Evolutionary conservation across 176 grass and related monocot genomes (phyloP), one percentile per base, ranked within the genome.

Genomic region (Bromus sterilis): DNA sequence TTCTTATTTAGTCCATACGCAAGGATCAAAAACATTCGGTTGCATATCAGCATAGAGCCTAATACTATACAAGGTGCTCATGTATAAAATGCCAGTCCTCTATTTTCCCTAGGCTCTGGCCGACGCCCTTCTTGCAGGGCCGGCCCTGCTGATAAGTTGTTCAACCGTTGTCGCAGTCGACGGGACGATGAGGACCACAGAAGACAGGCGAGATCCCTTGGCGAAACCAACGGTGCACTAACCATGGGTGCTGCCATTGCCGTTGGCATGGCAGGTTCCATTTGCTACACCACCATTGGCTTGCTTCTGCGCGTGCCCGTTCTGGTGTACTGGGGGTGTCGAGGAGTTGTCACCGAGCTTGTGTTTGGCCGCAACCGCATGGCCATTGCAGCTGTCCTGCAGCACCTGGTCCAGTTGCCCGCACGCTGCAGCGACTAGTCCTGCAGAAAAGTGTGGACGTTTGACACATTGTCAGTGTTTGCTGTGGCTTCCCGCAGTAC

Each of bases 391-490:
- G 40, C 72, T 28, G 39, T 83, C 81, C 26, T 76, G 76, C 58
- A 92, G 80, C 42, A 81, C 43, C 25, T 68, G 68, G 63, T 93
- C 88, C 72, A 98, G 76, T 49, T 90, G 96, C 62, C 83, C 85
- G 7, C 86, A 98, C 4, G 96, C 59, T 12, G 96, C 93, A 3
- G 96, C 90, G 39, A 98, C 67, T 21, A 98, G 83, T 86, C 96
- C 96, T 98, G 90, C 36, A 80, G 24, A 12, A 72, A 20, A 5
- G 24, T 42, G 23, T 3, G 40, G 18, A 44, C 5, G 10, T 26
- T 30, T 11, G 25, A 49, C 42, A 73, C 14, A 46, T 20, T 20
- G 69, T 72, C 69, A 46, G 41, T 48, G 69, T 8, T 42, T 70
- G 11, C 0, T 24, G 1, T 43, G 20, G 14, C 69, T 49, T 73